These are phyloP conservation scores for Clavispora vitiphila DNA, from an alignment of 805 yeast genomes.

Conservation along the genomic window DNA sequence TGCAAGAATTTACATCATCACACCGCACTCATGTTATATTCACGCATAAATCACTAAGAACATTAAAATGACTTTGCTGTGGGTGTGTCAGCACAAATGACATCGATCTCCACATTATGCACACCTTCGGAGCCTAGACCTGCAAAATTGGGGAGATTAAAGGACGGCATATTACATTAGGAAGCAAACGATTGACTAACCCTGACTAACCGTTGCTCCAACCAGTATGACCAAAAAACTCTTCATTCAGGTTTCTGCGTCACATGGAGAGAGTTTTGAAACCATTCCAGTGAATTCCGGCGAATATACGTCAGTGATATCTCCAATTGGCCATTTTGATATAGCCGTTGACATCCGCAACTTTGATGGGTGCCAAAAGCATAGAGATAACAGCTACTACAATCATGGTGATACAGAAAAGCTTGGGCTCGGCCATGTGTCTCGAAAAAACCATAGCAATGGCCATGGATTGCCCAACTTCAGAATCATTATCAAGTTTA, in stretches of 20 bases:
- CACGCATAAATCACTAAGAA: too few species aligned
- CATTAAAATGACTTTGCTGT: too few species aligned
- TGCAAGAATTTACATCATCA: too few species aligned
- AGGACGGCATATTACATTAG: neutral
- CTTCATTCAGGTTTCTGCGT: conserved; percentile 26
- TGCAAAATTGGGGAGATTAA: neutral
- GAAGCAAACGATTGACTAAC: neutral
- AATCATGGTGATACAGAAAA: conserved; percentile 21
- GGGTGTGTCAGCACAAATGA: too few species aligned
- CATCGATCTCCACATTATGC: neutral
- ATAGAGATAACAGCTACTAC: conserved; percentile 28
- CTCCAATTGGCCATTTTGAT: conserved; percentile 35
- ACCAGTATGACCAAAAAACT: conserved; percentile 22
- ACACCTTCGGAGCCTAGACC: neutral
- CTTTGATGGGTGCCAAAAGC: conserved; percentile 41
- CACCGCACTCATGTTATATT: too few species aligned
- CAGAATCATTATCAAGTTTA: conserved; percentile 31
- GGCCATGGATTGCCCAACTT: conserved; percentile 21
- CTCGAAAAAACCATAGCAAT: neutral
- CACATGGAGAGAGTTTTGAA: conserved; percentile 20
- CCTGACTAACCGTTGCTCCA: neutral
- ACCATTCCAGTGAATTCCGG: conserved; percentile 43
- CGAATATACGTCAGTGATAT: conserved; percentile 28
- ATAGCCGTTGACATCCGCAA: conserved; percentile 41
- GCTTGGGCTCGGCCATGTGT: neutral